Base-by-base conservation (phyloP, 345 rosid genomes). In the Sisymbrium altissimum region DNA sequence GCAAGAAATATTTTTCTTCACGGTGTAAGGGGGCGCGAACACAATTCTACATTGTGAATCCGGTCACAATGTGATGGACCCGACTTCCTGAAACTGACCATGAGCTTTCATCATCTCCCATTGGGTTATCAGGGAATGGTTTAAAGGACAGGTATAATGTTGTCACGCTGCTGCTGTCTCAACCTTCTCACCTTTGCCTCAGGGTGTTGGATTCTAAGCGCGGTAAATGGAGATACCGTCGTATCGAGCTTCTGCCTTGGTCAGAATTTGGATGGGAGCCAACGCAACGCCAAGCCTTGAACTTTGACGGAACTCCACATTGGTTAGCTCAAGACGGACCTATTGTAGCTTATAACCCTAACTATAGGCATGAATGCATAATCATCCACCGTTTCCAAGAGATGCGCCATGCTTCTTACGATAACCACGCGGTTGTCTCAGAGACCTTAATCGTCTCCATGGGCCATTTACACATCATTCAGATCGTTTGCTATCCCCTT, bases 241-340 rank as follows among this genome's bases (percentile, higher is more conserved):
- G 0, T 18, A 58, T 58, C 14, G 1, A 59, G 5, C 64, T 36
- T 36, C 45, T 8, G 4, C 64, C 29, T 59, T 59, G 45, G 64
- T 59, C 64, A 35, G 9, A 36, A 11, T 36, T 6, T 3, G 29
- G 43, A 7, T 64, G 69, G 69, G n/a, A 14, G 7, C 69, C 69
- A 39, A 48, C 57, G 21, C 54, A 46, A 32, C 33, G 35, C 29
- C 69, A 48, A 46, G 69, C 11, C 57, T 32, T 64, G 43, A 15
- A 1, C 40, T 64, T 46, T 9, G 49, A 48, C 2, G 43, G 56
- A 30, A 10, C 43, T 64, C 6, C 30, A 18, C 69, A 64, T 46
- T 64, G 69, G 57, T 48, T 64, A 64, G 56, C 56, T 15, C 12
- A 45, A 8, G 30, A 64, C 18, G 56, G 69, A 11, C 57, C 69